Percentiles rank a stretch among this genome's conserved stretches.
phyloP scores from a whole-genome alignment of 1,139 yeast species.

The Geotrichum bryndzae region DNA sequence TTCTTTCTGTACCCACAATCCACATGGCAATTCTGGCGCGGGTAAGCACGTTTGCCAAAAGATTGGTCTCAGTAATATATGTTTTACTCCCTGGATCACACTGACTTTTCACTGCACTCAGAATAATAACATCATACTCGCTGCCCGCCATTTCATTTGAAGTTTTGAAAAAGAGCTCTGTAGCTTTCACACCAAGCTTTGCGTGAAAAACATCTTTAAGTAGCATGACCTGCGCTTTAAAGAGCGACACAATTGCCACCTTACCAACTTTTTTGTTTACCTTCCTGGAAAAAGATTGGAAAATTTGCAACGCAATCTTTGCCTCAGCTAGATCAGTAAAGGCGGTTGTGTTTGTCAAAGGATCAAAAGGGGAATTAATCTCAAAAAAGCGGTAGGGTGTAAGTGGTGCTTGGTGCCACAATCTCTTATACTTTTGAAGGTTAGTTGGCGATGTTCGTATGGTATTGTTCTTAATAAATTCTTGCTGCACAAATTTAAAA shows the following conservation, averaged over 20 bases:
- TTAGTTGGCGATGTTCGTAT: conserved; percentile 63
- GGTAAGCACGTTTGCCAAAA: conserved; percentile 93
- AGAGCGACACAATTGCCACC: conserved; percentile 90
- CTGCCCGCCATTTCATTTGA: conserved; percentile 98
- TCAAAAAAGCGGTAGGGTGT: conserved; percentile 79
- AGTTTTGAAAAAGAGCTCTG: conserved; percentile 79
- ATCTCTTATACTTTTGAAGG: conserved; percentile 45
- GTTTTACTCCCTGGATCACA: conserved; percentile 62
- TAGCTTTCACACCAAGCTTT: conserved; percentile 56
- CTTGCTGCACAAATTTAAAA: conserved; percentile 74
- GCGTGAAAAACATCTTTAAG: conserved; percentile 52
- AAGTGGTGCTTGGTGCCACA: conserved; percentile 64
- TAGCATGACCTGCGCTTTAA: conserved; percentile 72
- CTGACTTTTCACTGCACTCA: conserved; percentile 91
- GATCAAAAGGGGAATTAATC: conserved; percentile 32
- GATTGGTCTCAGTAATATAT: conserved; percentile 76
- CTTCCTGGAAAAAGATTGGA: conserved; percentile 30
- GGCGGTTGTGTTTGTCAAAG: background rate
- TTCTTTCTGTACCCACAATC: conserved; percentile 64
- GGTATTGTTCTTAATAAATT: conserved; percentile 64
- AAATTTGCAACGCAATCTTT: conserved; percentile 44
- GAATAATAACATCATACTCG: conserved; percentile 85
- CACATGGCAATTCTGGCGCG: conserved; percentile 89
- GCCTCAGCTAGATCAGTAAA: conserved; percentile 4
- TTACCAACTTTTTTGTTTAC: conserved; percentile 52